Percentiles rank a stretch among this genome's conserved stretches.
Conservation (phyloP, 257 asterid species). For the Solanum ossicruentum region DNA sequence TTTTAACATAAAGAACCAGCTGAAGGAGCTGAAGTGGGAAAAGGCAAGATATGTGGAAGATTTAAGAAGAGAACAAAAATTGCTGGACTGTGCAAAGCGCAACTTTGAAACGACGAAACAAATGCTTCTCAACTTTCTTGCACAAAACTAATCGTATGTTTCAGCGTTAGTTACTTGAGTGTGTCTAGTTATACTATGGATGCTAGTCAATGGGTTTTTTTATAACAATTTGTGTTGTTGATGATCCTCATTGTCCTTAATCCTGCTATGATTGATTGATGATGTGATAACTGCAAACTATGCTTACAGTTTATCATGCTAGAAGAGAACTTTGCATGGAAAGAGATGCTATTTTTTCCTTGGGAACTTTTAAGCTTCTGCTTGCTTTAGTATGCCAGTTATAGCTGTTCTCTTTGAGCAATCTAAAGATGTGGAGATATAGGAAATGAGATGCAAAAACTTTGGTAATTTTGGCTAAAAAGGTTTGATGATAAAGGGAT, state of each 20-base stretch:
- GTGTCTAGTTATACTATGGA: background rate
- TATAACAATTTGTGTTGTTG: background rate
- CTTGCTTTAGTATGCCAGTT: background rate
- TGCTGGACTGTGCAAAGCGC: constrained; percentile 29
- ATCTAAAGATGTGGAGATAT: background rate
- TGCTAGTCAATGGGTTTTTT: background rate
- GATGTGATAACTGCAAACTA: background rate
- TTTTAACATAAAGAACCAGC: constrained; percentile 22
- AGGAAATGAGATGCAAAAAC: background rate
- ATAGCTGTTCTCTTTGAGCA: background rate
- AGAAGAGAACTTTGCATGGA: background rate
- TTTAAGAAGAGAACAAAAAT: constrained; percentile 42
- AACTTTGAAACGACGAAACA: constrained; percentile 48
- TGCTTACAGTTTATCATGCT: background rate
- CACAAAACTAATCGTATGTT: constrained; percentile 30
- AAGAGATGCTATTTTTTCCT: background rate
- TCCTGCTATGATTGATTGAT: background rate
- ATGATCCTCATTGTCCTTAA: background rate
- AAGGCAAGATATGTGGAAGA: constrained; percentile 50
- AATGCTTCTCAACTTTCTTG: constrained; percentile 45
- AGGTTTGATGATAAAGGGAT: background rate
- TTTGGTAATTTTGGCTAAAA: background rate
- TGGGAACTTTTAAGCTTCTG: background rate
- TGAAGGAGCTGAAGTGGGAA: constrained; percentile 58
- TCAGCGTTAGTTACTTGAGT: constrained; percentile 31